Evolutionary conservation across 2,329 filamentous ascomycete species (phyloP).

Genomic region (Neonectria coccinea): DNA sequence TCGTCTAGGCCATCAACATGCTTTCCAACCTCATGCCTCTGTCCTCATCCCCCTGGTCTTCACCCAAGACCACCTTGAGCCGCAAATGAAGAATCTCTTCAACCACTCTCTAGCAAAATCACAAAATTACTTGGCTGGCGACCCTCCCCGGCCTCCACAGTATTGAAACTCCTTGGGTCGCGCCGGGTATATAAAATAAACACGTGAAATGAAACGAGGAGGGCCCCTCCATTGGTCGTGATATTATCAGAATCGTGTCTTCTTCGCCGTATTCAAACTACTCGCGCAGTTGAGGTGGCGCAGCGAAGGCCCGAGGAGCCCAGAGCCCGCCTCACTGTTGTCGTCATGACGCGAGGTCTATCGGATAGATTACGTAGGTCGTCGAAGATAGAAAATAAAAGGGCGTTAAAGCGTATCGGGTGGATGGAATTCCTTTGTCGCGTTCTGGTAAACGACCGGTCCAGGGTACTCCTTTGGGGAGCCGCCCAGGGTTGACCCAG

Average conservation of each 20-base stretch:
- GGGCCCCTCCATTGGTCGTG: conserved; percentile 28
- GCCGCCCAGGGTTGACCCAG: conserved; percentile 16
- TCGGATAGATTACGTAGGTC: conserved; percentile 34
- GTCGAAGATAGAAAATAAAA: conserved; percentile 29
- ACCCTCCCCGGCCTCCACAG: conserved; percentile 33
- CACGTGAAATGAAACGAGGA: conserved; percentile 41
- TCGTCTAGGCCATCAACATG: conserved; percentile 13
- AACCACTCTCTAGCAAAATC: conserved; percentile 8
- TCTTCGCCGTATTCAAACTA: conserved; percentile 18
- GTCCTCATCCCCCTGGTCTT: conserved; percentile 4
- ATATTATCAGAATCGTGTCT: conserved; percentile 27
- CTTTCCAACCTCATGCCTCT: conserved; percentile 10
- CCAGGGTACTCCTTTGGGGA: conserved; percentile 16
- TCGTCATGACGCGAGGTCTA: conserved; percentile 28
- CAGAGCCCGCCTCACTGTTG: not conserved
- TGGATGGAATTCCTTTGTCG: conserved; percentile 11
- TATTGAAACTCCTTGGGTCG: conserved; percentile 35
- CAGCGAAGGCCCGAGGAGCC: not conserved
- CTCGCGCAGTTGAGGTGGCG: conserved; percentile 16
- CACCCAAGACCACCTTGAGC: conserved; percentile 14
- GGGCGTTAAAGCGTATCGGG: conserved; percentile 24
- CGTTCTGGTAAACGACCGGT: conserved; percentile 9
- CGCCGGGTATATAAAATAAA: conserved; percentile 46
- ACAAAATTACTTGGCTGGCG: conserved; percentile 35
- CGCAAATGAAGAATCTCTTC: conserved; percentile 1